Conservation (phyloP, 1,284 basidiomycete species). For the Bondarzewia mesenterica region DNA sequence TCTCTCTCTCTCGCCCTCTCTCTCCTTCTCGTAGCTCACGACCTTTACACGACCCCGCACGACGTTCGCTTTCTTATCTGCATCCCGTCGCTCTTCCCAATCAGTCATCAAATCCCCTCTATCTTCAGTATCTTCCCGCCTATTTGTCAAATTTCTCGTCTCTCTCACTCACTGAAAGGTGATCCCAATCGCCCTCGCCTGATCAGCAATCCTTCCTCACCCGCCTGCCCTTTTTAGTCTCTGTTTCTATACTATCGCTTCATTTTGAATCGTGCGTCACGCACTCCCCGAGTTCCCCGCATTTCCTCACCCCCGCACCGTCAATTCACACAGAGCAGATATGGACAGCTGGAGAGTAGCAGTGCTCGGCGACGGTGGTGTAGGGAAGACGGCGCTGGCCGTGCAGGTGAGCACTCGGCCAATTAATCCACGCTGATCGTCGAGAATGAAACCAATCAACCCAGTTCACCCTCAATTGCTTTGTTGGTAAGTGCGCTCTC, state of each 20-base stretch:
- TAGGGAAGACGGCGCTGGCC: slow-evolving; percentile 94
- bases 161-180: slow-evolving; percentile 10
- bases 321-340: slow-evolving; percentile 25
- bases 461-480: slow-evolving; percentile 88
- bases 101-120: slow-evolving; percentile 7
- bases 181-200: slow-evolving; percentile 17
- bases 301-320: slow-evolving; percentile 19
- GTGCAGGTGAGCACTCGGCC: slow-evolving; percentile 68
- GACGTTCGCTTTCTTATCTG: slow-evolving; percentile 39
- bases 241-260: slow-evolving; percentile 12
- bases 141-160: slow-evolving; percentile 11
- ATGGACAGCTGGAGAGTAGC: slow-evolving; percentile 92
- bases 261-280: slow-evolving; percentile 19
- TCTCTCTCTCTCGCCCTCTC: slow-evolving; percentile 8
- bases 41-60: slow-evolving; percentile 61
- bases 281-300: slow-evolving; percentile 16
- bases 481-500: slow-evolving; percentile 59
- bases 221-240: slow-evolving; percentile 16
- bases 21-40: slow-evolving; percentile 35
- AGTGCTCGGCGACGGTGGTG: slow-evolving; percentile 94
- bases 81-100: slow-evolving; percentile 12
- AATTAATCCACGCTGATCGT: background rate
- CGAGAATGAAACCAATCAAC: slow-evolving; percentile 7
- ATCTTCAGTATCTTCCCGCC: slow-evolving; percentile 10
- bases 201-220: slow-evolving; percentile 16